Conservation (phyloP, 306 rosid species). For the Lathyrus tuberosus region DNA sequence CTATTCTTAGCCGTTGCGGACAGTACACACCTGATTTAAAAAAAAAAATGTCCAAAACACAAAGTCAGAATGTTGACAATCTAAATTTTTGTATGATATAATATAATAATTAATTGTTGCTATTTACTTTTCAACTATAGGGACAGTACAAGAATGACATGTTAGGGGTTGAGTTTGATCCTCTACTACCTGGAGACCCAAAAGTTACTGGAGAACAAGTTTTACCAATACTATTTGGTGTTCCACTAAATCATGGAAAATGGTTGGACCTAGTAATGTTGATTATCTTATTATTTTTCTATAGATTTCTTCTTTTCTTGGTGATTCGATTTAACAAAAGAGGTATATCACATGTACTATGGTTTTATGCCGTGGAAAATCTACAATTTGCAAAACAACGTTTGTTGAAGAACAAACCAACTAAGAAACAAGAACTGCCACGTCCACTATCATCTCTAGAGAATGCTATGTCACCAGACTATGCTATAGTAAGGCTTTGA, state of each 20-base stretch:
- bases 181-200: conserved; percentile 41
- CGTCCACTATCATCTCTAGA: conserved; percentile 43
- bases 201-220: conserved; percentile 45
- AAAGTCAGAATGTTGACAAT: too few relatives aligned
- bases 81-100: neutral
- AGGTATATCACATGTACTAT: conserved; percentile 10
- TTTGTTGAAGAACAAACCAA: conserved; percentile 13
- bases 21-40: too few relatives aligned
- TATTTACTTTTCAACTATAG: conserved; percentile 23
- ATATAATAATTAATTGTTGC: neutral
- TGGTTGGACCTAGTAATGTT: conserved; percentile 57
- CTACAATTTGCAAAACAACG: conserved; percentile 21
- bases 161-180: conserved; percentile 56
- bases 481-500: conserved; percentile 1
- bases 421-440: conserved; percentile 20
- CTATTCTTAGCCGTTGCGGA: too few relatives aligned
- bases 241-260: conserved; percentile 38
- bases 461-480: conserved; percentile 39
- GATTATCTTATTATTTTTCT: conserved; percentile 37
- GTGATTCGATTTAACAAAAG: conserved; percentile 39
- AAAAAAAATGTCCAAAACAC: too few relatives aligned
- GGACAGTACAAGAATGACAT: conserved; percentile 63
- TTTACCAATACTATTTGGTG: conserved; percentile 37
- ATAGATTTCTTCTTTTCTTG: conserved; percentile 41
- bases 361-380: conserved; percentile 35